A percentile compares a stretch with the other conserved stretches of the same genome.
Conservation (phyloP, 148 eudicot species). For the Polygonum maritimum region DNA sequence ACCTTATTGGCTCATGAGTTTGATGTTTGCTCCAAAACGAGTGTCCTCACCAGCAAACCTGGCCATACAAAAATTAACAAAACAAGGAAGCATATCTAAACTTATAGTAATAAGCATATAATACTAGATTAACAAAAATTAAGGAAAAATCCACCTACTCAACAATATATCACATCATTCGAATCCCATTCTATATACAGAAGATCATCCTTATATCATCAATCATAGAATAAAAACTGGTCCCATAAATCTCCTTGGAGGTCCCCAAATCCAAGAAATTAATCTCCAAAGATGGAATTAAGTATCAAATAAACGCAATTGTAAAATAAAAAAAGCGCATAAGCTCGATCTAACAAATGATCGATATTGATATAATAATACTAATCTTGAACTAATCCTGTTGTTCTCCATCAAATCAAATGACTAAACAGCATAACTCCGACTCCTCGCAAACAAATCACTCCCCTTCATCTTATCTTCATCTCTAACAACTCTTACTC, state of each 20-base stretch:
- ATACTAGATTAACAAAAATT: background rate
- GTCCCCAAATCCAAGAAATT: background rate
- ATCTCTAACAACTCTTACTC: background rate
- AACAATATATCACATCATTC: background rate
- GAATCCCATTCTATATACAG: background rate
- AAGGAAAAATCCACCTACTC: background rate
- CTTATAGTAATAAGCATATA: background rate
- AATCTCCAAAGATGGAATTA: background rate
- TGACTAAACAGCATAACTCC: background rate
- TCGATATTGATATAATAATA: too few relatives aligned
- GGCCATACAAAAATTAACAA: background rate
- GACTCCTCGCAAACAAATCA: slow-evolving; percentile 4
- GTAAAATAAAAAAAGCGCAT: background rate
- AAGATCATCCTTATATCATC: background rate
- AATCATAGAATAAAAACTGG: background rate
- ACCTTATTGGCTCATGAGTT: too few relatives aligned
- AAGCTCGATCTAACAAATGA: too few relatives aligned
- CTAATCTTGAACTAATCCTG: too few relatives aligned
- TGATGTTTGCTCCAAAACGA: too few relatives aligned
- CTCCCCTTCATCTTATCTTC: background rate
- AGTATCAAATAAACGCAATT: background rate
- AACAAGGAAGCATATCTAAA: background rate
- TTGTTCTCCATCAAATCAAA: too few relatives aligned
- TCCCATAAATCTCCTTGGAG: background rate
- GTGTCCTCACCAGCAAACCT: background rate